phyloP scores from a whole-genome alignment of 2,329 filamentous ascomycete genomes.

The Gnomoniopsis sp. region DNA sequence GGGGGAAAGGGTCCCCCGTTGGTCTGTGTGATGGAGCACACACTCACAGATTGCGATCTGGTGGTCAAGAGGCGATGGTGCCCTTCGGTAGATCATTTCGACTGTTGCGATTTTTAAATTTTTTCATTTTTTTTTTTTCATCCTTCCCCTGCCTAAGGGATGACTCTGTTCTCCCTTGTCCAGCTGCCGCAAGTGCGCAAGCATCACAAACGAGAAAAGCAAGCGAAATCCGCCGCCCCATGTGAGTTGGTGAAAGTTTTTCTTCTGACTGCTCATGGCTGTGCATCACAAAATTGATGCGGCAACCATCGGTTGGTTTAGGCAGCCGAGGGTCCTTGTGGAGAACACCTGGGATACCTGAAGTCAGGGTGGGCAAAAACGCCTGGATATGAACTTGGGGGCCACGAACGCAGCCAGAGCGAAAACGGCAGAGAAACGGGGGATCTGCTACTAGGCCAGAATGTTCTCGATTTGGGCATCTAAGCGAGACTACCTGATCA shows the following conservation, averaged over 20 bases:
- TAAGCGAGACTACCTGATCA: not conserved
- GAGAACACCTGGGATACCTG: not conserved
- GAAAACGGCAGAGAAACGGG: constrained; percentile 13
- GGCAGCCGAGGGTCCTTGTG: constrained; percentile 6
- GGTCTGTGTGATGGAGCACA: constrained; percentile 8
- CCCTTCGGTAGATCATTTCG: constrained; percentile 9
- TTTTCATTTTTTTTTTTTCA: too few relatives aligned
- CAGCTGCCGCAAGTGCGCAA: not conserved
- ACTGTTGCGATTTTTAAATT: constrained; percentile 4
- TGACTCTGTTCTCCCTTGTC: not conserved
- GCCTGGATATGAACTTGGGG: not conserved
- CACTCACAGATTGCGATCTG: not conserved
- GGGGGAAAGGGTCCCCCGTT: not conserved
- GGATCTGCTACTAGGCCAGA: not conserved
- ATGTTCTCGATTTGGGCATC: constrained; percentile 1
- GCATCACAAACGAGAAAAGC: not conserved
- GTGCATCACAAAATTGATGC: not conserved
- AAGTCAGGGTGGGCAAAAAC: not conserved
- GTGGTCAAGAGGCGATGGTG: constrained; percentile 8
- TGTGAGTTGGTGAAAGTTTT: constrained; percentile 4
- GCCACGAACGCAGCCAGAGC: not conserved
- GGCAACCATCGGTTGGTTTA: constrained; percentile 1
- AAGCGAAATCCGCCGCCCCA: constrained; percentile 9
- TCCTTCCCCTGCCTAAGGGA: not conserved
- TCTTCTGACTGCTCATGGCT: not conserved